Base-by-base conservation (phyloP, 371 early-diverging fungal species). In the Zopfochytrium polystomum region DNA sequence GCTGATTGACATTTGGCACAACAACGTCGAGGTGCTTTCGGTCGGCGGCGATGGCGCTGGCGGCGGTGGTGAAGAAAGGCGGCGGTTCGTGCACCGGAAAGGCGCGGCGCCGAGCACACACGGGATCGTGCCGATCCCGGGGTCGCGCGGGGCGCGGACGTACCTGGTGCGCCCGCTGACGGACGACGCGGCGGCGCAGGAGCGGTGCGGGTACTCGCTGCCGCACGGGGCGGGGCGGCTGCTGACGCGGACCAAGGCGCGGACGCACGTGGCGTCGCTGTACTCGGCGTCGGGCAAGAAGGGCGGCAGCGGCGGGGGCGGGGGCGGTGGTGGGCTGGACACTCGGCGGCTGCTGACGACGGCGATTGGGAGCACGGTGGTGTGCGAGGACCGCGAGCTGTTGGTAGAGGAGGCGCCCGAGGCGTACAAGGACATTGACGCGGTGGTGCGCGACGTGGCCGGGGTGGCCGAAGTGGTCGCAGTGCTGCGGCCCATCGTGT, bases 211-310 rank as follows among this genome's bases (percentile, higher is more conserved):
- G 7, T 80, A 52, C 58, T 76, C 77, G 4, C 58, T 82, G 11
- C 81, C 83, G 1, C 83, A 82, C 59, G 83, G 83, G 3, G 83
- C 83, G 6, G 83, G 83, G 1, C 73, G 83, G 0, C 34, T 65
- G 26, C 20, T 71, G 62, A 64, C 81, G 20, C 70, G 83, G 18
- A 67, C 63, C 9, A 74, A 75, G 49, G 81, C 78, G 5, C 53
- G 62, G n/a, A 9, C 59, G 0, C 59, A 62, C 23, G 61, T n/a
- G n/a, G n/a, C n/a, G n/a, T n/a, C n/a, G n/a, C n/a, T n/a, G n/a
- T n/a, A n/a, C n/a, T n/a, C n/a, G n/a, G n/a, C n/a, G n/a, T n/a
- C n/a, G n/a, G n/a, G n/a, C n/a, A n/a, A n/a, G n/a, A n/a, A n/a
- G n/a, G n/a, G n/a, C n/a, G n/a, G n/a, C n/a, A n/a, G n/a, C n/a